Evolutionary conservation across 345 rosid genomes (phyloP).

Genomic region (Camelina laxa): DNA sequence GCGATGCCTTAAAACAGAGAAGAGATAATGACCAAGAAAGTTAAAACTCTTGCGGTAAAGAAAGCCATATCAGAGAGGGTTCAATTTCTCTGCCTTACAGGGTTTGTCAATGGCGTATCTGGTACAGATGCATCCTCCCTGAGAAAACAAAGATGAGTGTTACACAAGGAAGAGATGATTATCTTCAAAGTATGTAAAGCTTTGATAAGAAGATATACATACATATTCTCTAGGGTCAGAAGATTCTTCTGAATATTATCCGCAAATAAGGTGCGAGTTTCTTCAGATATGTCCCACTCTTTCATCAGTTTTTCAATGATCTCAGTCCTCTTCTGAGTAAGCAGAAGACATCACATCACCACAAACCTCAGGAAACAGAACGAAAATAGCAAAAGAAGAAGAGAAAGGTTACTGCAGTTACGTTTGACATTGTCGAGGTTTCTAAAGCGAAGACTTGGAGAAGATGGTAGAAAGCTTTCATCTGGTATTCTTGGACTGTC

Average conservation of each 20-base stretch:
- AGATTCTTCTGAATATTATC: slow-evolving; percentile 11
- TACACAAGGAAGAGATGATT: not conserved
- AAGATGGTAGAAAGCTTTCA: slow-evolving; percentile 28
- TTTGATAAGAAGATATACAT: not conserved
- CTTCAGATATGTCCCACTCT: slow-evolving; percentile 1
- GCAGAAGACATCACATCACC: not conserved
- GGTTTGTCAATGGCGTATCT: not conserved
- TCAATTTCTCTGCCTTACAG: slow-evolving; percentile 14
- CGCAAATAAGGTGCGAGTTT: not conserved
- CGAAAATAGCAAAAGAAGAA: not conserved
- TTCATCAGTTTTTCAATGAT: slow-evolving; percentile 21
- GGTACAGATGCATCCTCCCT: not conserved
- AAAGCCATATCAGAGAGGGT: not conserved
- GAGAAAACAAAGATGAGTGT: not conserved
- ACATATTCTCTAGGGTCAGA: not conserved
- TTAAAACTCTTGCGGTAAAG: not conserved
- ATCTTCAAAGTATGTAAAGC: not conserved
- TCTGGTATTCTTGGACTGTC: not conserved
- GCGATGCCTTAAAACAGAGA: slow-evolving; percentile 1
- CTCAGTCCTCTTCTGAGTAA: slow-evolving; percentile 14
- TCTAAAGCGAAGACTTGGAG: slow-evolving; percentile 17
- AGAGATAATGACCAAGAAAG: not conserved
- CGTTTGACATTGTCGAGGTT: not conserved
- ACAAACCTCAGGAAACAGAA: slow-evolving; percentile 8
- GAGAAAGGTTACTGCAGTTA: slow-evolving; percentile 12